Evolutionary conservation across 2,329 filamentous ascomycete genomes (phyloP), one percentile per base, ranked within the genome.

Genomic region (Trichoderma koningii): DNA sequence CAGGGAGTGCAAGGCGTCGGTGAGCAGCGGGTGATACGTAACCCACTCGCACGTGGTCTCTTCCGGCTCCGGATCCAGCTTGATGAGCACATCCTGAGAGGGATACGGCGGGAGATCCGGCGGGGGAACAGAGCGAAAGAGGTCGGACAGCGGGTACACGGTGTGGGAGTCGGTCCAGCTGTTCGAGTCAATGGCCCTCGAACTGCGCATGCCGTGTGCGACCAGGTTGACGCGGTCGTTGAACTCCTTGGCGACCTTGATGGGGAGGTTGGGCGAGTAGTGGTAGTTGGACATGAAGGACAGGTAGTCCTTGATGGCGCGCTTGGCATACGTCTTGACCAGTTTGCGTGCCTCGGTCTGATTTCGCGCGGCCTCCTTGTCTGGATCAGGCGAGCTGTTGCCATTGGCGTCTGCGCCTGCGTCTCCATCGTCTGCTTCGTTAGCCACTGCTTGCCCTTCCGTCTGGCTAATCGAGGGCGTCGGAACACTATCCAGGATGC

Each of bases 11-110:
- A 96, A 83, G 1, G 89, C 89, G 69, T 96, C 92, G 7, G 87
- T 87, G 12, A 96, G 81, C 9, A 95, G 82, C 0, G 92, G 92
- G 71, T 96, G 92, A 73, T 92, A 95, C 1, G 91, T 95, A 30
- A 73, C 69, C 61, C 66, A 70, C 64, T 78, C 76, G 55, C 71
- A 74, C n/a, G 70, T 69, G 26, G 62, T 47, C 14, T 73, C 73
- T 7, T 55, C 42, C 44, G 19, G 12, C 17, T 76, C 63, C 10
- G 48, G 63, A 10, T 47, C 34, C 2, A 52, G 73, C 62, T 66
- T 38, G 34, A 14, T 74, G 30, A 75, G 68, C 19, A 78, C 57
- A 1, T 79, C 75, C 7, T 77, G 79, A 52, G 79, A 77, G 2
- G 90, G 90, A 71, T 89, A 93, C 0, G 85, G 81, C 0, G 90